phyloP scores from a whole-genome alignment of 2,329 filamentous ascomycete species.

The Epichloe coenophiala region DNA sequence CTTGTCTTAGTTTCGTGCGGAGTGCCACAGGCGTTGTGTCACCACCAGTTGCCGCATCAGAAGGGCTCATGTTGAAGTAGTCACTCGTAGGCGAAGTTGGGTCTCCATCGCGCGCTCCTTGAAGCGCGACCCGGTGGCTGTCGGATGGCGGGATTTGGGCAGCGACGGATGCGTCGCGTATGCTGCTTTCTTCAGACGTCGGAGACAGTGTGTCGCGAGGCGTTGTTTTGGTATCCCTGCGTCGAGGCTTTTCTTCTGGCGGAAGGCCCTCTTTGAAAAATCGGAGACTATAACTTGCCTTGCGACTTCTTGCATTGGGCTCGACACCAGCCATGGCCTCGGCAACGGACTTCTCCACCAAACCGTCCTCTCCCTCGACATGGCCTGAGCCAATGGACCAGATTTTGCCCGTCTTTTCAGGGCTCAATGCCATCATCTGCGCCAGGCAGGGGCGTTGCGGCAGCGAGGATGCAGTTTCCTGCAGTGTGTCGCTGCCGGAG shows the following conservation, averaged over 20 bases:
- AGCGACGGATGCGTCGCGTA: neutral
- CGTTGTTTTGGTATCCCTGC: constrained; percentile 29
- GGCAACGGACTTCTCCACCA: constrained; percentile 52
- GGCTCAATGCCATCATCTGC: constrained; percentile 27
- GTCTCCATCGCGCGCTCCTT: neutral
- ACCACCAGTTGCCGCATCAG: constrained; percentile 1
- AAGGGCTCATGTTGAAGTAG: constrained; percentile 10
- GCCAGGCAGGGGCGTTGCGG: constrained; percentile 27
- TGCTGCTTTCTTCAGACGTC: constrained; percentile 19
- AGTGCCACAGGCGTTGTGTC: constrained; percentile 8
- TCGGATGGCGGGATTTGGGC: neutral
- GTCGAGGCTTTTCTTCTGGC: constrained; percentile 41
- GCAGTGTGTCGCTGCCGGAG: constrained; percentile 7
- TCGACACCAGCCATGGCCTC: constrained; percentile 49
- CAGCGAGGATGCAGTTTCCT: constrained; percentile 8
- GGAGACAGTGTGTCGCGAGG: constrained; percentile 28
- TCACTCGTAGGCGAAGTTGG: constrained; percentile 1
- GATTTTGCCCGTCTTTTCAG: constrained; percentile 49
- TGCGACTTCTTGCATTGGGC: constrained; percentile 50
- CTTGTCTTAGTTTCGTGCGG: constrained; percentile 7
- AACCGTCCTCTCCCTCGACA: constrained; percentile 33
- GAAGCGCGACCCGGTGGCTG: neutral
- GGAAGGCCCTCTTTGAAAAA: constrained; percentile 55
- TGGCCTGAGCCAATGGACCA: constrained; percentile 49
- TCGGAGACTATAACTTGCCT: constrained; percentile 52